Evolutionary conservation across 169 alveolate genomes (phyloP).

Genomic region (Amoebophrya sp.): DNA sequence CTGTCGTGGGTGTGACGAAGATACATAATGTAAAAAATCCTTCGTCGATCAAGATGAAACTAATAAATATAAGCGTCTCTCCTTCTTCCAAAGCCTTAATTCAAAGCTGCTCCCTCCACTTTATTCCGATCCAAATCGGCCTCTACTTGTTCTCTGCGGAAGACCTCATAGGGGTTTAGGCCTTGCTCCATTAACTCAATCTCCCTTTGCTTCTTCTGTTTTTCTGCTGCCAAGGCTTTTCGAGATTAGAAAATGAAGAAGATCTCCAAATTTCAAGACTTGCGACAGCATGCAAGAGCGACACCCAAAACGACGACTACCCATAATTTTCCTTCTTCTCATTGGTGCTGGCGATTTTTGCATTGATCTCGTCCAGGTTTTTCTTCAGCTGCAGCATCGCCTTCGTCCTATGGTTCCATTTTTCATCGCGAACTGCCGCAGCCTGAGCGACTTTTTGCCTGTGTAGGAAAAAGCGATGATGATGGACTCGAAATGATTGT

Average conservation of each 20-base stretch:
- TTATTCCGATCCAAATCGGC: not conserved
- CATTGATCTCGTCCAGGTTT: not conserved
- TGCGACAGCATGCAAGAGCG: too few species aligned
- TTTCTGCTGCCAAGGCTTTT: not conserved
- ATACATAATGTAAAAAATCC: too few species aligned
- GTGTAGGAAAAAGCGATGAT: too few species aligned
- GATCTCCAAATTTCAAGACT: too few species aligned
- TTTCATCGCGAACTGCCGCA: not conserved
- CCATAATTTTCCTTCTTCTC: not conserved
- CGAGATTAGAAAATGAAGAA: too few species aligned
- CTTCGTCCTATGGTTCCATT: not conserved
- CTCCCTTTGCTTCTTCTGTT: not conserved
- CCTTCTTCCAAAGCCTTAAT: too few species aligned
- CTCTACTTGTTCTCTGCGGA: not conserved
- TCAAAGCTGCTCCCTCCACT: not conserved
- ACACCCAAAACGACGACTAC: too few species aligned
- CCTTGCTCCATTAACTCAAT: not conserved
- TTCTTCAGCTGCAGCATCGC: not conserved
- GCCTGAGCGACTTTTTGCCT: not conserved
- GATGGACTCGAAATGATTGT: too few species aligned
- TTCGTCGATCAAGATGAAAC: too few species aligned
- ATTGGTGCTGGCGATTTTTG: not conserved
- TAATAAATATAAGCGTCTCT: too few species aligned
- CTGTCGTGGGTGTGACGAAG: too few species aligned
- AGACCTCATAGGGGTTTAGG: not conserved